Evolutionary conservation across 805 yeast genomes (phyloP), one percentile per base, ranked within the genome.

Genomic region (Priceomyces castillae): DNA sequence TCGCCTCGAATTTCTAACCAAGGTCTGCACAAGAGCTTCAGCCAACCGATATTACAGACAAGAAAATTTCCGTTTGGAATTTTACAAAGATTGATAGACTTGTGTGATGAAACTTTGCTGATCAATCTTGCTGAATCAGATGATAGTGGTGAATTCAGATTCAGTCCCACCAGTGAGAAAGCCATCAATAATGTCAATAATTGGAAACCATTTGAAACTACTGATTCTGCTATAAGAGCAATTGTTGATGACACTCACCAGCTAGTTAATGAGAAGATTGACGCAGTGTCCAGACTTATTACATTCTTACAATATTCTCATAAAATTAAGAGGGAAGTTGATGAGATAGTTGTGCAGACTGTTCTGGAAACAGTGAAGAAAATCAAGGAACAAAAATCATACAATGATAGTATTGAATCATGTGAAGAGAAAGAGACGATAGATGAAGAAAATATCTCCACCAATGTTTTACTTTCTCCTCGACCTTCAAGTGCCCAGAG

Each of bases 271-370:
- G 78, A 76, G 14, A 90, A 90, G 60, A 73, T 87, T 2, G 88
- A 84, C 41, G 74, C 86, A 0, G 74, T 89, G 15, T 69, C 80
- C 14, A 70, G 97, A 54, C 71, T 86, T 42, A 82, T 87, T 11
- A 85, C 90, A 47, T 78, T 88, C 2, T 69, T 87, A 46, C 80
- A 84, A 43, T 89, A 84, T 59, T 81, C 86, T 16, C 84, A 84
- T 49, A 83, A 81, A 53, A 81, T 90, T 39, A 85, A 87, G 41
- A 78, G 75, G 41, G 96, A 90, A 61, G 86, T 89, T 3, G 94
- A 89, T 56, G 73, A 64, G 16, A 66, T 81, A 55, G 90, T 90
- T 2, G 62, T 86, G 20, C 64, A 69, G 30, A 71, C 84, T 1
- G 86, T 90, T 2, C 67, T 74, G 18, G 80, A 81, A 28, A 84